Percentiles rank a stretch among this genome's conserved stretches.
Evolutionary conservation across 179 eudicot species (phyloP).

Genomic region (Silene coronaria): DNA sequence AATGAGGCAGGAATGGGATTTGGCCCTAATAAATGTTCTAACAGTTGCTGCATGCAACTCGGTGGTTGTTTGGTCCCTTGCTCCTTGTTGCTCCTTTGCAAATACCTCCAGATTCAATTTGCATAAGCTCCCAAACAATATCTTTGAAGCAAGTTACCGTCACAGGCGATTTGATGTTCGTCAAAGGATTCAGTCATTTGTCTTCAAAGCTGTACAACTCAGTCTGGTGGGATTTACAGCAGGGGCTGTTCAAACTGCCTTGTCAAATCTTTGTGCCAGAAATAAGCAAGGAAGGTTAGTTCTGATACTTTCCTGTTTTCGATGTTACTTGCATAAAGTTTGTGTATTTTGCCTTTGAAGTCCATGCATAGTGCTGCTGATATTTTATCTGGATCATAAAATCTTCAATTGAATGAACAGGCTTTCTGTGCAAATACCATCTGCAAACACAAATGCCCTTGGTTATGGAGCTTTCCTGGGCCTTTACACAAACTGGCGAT

Average conservation of each 20-base stretch:
- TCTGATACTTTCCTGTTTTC: background rate
- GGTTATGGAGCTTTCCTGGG: conserved; percentile 83
- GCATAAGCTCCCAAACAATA: conserved; percentile 82
- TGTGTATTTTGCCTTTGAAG: too few species aligned
- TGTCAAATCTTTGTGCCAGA: conserved; percentile 50
- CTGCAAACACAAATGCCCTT: conserved; percentile 62
- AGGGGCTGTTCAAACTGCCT: conserved; percentile 71
- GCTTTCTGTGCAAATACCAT: conserved; percentile 63
- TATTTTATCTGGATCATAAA: background rate
- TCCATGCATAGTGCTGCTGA: background rate
- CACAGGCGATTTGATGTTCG: conserved; percentile 62
- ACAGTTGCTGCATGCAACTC: conserved; percentile 78
- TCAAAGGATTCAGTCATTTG: conserved; percentile 65
- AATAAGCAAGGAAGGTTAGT: conserved; percentile 67
- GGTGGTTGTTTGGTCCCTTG: conserved; percentile 73
- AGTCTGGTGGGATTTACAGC: conserved; percentile 66
- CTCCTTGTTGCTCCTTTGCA: conserved; percentile 86
- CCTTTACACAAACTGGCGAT: conserved; percentile 61
- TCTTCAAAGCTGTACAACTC: conserved; percentile 71
- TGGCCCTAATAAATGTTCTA: conserved; percentile 72
- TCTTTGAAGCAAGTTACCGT: conserved; percentile 71
- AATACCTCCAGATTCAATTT: conserved; percentile 59
- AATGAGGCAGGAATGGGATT: conserved; percentile 86
- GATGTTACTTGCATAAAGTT: too few species aligned
- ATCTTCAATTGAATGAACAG: conserved; percentile 20